Base-by-base conservation (phyloP, 208 protist genomes). In the Trypanosoma boissoni region DNA sequence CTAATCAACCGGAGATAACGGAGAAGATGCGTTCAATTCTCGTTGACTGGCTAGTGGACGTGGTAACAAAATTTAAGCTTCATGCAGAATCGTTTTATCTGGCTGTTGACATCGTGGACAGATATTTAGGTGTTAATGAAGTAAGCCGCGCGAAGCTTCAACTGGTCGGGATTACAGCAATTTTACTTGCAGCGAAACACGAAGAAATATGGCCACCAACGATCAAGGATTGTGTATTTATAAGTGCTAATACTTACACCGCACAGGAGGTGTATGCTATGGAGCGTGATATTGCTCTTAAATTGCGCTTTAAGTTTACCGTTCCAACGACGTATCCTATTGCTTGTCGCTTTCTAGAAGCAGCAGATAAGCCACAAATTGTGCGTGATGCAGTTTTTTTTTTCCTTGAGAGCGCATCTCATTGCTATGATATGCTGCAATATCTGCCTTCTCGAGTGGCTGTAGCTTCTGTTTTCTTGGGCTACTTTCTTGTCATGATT, bases 41-140 rank as follows among this genome's bases (percentile, higher is more conserved):
- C 27, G 78, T 99, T 36, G 98, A 99, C 66, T 99, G 98, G 97
- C 84, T 99, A 36, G 77, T 98, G 12, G 97, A 98, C 55, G 97
- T 99, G 10, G 69, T 86, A 27, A 65, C 83, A 29, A 91, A 98
- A 66, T 99, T 97, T 74, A 97, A 97, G 52, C 76, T 98, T 28
- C 71, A 92, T 46, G 74, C 87, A 18, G 97, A 99, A 66, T 98
- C 98, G 0, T 91, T 99, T 56, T 99, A 92, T 77, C 76, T 99
- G 7, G 86, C 96, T 1, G 88, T 98, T 20, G 94, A 98, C 63
- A 89, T 98, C 57, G 83, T 99, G 23, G 98, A 99, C 77, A 76
- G 96, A 36, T 94, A 88, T 50, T 74, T 99, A 14, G 61, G 72
- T 24, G 64, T 66, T 29, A 73, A 71, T 42, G 63, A 67, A 26